Conservation (phyloP, 371 early-diverging fungal species). For the Mucor ambiguus region DNA sequence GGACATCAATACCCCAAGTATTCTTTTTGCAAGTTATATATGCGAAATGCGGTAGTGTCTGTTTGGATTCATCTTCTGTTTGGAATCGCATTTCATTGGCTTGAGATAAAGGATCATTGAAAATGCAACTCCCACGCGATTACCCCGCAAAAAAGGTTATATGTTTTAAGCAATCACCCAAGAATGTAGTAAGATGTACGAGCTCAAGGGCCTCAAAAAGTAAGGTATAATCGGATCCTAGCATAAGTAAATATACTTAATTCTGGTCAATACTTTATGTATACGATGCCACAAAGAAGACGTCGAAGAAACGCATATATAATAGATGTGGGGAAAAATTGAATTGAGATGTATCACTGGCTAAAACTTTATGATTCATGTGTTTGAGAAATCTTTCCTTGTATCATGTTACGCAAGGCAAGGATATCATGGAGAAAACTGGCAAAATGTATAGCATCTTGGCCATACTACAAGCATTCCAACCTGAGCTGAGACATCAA, state of each 20-base stretch:
- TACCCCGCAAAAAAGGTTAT: conserved; percentile 19
- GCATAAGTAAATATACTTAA: not conserved
- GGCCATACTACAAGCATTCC: not conserved
- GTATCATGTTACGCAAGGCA: conserved; percentile 12
- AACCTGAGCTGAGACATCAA: not conserved
- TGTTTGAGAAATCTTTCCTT: not conserved
- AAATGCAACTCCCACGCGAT: conserved; percentile 11
- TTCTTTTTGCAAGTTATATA: not conserved
- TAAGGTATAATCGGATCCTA: not conserved
- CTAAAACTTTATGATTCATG: conserved; percentile 19
- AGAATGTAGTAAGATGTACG: not conserved
- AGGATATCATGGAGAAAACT: conserved; percentile 1
- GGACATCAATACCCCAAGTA: not conserved
- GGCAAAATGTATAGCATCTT: not conserved
- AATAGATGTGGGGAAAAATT: conserved; percentile 11
- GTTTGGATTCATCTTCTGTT: not conserved
- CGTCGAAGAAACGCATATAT: not conserved
- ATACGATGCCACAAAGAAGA: not conserved
- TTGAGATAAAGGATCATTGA: conserved; percentile 10
- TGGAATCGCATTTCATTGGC: conserved; percentile 6
- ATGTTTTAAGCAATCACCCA: conserved; percentile 3
- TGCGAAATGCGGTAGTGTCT: not conserved
- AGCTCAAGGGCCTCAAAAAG: not conserved
- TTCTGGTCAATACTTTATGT: not conserved
- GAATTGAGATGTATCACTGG: conserved; percentile 4